phyloP scores from a whole-genome alignment of 2,329 filamentous ascomycete species.

The Venturia nashicola region DNA sequence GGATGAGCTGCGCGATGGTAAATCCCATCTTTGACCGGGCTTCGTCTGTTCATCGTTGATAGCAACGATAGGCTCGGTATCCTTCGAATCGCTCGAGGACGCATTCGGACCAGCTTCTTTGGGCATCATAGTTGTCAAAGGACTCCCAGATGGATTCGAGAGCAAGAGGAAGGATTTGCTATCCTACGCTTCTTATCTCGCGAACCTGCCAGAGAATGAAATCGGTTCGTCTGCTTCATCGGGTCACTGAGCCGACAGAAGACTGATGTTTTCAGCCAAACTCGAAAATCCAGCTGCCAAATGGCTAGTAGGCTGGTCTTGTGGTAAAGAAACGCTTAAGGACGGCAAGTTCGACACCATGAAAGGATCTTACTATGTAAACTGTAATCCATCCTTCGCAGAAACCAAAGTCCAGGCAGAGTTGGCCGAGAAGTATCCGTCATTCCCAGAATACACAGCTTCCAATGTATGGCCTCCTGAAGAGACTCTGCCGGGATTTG shows the following conservation, averaged over 20 bases:
- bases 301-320: slow-evolving; percentile 62
- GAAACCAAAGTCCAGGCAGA: slow-evolving; percentile 37
- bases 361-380: slow-evolving; percentile 77
- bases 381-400: slow-evolving; percentile 57
- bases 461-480: slow-evolving; percentile 79
- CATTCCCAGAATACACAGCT: slow-evolving; percentile 79
- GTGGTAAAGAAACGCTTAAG: slow-evolving; percentile 69
- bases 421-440: slow-evolving; percentile 38
- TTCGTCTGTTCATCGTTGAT: not conserved
- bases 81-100: slow-evolving; percentile 55
- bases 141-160: slow-evolving; percentile 61
- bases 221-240: slow-evolving; percentile 43
- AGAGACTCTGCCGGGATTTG: slow-evolving; percentile 61
- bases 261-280: slow-evolving; percentile 20
- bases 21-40: not conserved
- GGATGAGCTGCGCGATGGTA: slow-evolving; percentile 34
- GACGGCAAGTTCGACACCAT: slow-evolving; percentile 66
- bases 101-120: slow-evolving; percentile 87
- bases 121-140: slow-evolving; percentile 87
- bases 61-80: slow-evolving; percentile 43
- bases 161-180: slow-evolving; percentile 62
- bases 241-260: slow-evolving; percentile 9
- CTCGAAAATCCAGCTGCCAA: slow-evolving; percentile 40
- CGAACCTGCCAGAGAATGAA: slow-evolving; percentile 59
- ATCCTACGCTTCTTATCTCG: slow-evolving; percentile 81